phyloP scores from a whole-genome alignment of 2,329 filamentous ascomycete species.

The Pyrenophora graminea region DNA sequence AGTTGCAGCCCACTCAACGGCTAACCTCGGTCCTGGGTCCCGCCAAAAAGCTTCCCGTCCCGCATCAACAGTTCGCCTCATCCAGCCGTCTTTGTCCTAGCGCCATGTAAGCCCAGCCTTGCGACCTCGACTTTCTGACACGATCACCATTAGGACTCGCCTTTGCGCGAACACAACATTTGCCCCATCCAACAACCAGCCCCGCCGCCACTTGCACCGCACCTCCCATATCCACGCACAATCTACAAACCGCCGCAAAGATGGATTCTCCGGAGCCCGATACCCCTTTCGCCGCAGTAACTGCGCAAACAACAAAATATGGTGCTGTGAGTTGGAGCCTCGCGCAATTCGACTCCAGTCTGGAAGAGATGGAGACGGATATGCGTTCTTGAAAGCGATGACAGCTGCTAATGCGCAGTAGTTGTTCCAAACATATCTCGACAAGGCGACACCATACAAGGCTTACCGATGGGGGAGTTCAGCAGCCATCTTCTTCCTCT shows the following conservation, averaged over 20 bases:
- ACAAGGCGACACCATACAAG: slow-evolving; percentile 88
- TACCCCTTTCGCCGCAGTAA: slow-evolving; percentile 90
- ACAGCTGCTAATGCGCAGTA: slow-evolving; percentile 48
- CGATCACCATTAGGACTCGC: slow-evolving; percentile 32
- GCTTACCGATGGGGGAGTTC: slow-evolving; percentile 90
- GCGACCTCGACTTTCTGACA: slow-evolving; percentile 33
- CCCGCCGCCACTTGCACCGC: not conserved
- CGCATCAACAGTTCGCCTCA: not conserved
- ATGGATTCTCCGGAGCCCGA: slow-evolving; percentile 92
- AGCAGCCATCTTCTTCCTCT: slow-evolving; percentile 72
- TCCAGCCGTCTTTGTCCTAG: slow-evolving; percentile 2
- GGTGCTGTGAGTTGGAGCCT: slow-evolving; percentile 64
- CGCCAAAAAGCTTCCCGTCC: slow-evolving; percentile 11
- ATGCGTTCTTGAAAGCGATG: not conserved
- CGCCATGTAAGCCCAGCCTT: slow-evolving; percentile 26
- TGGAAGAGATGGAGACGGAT: not conserved
- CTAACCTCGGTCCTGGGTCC: not conserved
- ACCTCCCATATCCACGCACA: not conserved
- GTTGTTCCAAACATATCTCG: slow-evolving; percentile 93
- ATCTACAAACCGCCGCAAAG: slow-evolving; percentile 9
- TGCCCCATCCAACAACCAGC: slow-evolving; percentile 10
- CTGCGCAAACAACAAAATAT: slow-evolving; percentile 77
- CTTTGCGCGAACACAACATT: slow-evolving; percentile 2
- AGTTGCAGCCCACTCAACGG: too few relatives aligned
- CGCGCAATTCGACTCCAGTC: slow-evolving; percentile 8